Evolutionary conservation across 768 basidiomycete genomes (phyloP), one percentile per base, ranked within the genome.

Genomic region (Exidia glandulosa): DNA sequence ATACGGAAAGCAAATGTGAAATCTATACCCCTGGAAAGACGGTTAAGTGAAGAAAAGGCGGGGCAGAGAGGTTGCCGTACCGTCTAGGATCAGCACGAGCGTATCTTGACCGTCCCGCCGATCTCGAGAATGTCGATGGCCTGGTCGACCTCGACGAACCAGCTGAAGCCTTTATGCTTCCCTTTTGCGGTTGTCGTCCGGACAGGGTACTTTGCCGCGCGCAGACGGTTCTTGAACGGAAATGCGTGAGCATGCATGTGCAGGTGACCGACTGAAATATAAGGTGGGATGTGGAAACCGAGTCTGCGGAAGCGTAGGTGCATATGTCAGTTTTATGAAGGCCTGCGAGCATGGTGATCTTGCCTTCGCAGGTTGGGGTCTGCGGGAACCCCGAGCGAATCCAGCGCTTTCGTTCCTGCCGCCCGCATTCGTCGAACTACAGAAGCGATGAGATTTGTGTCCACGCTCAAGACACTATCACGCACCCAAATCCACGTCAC

Each of bases 241-340:
- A 88, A 68, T 3, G 74, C 83, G 54, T 87, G 85, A 27, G 86
- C 81, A 66, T 90, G 89, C 37, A 91, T 71, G 68, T 90, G 89
- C 16, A 91, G 74, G 67, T 91, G 88, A 34, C 81, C 67, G 4
- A 90, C 77, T 33, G 83, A 84, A 60, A 81, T 85, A 70, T 86
- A 88, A 0, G 89, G 89, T 0, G 88, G 86, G 58, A 90, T 87
- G 67, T 91, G 88, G 66, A 90, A 91, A 1, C 89, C 88, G 73
- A 90, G 75, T 62, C 89, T 89, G 59, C 12, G 27, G 31, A n/a
- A 25, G 3, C 30, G 23, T 57, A 30, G 27, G 34, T 54, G 23
- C 32, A 27, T 25, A 3, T 32, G 16, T 29, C 25, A 56, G 10
- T 31, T 32, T 10, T 27, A 45, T 65, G 34, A 37, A 41, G 59